These are phyloP conservation scores for Hypoxylon sp. DNA, from an alignment of 2,329 filamentous ascomycete species.

Conservation along the genomic window DNA sequence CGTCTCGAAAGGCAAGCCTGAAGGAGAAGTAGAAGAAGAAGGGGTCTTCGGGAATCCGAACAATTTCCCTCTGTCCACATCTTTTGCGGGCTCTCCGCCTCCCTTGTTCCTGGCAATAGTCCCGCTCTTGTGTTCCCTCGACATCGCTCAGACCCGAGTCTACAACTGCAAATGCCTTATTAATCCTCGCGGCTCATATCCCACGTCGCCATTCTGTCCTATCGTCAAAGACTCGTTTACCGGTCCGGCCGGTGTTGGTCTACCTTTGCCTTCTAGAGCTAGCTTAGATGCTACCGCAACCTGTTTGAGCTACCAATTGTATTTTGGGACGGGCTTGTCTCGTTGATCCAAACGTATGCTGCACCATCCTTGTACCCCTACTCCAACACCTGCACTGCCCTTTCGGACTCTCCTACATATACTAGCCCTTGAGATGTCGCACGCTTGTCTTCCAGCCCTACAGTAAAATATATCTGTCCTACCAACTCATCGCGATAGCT, in stretches of 20 bases:
- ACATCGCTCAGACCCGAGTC: conserved; percentile 8
- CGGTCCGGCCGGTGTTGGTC: conserved; percentile 19
- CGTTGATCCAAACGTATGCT: conserved; percentile 44
- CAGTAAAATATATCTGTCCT: conserved; percentile 1
- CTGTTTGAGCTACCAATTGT: conserved; percentile 42
- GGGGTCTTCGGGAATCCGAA: not conserved
- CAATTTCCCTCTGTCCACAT: not conserved
- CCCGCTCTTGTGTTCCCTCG: conserved; percentile 3
- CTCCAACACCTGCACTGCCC: conserved; percentile 36
- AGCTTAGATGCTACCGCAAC: conserved; percentile 39
- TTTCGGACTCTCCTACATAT: conserved; percentile 21
- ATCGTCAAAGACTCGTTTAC: conserved; percentile 17
- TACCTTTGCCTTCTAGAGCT: conserved; percentile 14
- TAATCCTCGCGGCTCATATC: conserved; percentile 6
- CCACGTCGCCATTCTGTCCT: conserved; percentile 9
- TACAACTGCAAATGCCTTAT: conserved; percentile 18
- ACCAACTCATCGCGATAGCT: conserved; percentile 16
- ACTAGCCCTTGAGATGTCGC: conserved; percentile 4
- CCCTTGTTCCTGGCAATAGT: conserved; percentile 2
- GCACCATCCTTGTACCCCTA: conserved; percentile 42
- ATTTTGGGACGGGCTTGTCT: conserved; percentile 34
- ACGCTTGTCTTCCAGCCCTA: conserved; percentile 6
- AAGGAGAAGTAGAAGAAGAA: too few species aligned
- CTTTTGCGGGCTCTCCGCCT: not conserved
- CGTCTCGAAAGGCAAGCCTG: not conserved